Evolutionary conservation across 2,329 filamentous ascomycete genomes (phyloP), one percentile per base, ranked within the genome.

Genomic region (Aureobasidium sp.): DNA sequence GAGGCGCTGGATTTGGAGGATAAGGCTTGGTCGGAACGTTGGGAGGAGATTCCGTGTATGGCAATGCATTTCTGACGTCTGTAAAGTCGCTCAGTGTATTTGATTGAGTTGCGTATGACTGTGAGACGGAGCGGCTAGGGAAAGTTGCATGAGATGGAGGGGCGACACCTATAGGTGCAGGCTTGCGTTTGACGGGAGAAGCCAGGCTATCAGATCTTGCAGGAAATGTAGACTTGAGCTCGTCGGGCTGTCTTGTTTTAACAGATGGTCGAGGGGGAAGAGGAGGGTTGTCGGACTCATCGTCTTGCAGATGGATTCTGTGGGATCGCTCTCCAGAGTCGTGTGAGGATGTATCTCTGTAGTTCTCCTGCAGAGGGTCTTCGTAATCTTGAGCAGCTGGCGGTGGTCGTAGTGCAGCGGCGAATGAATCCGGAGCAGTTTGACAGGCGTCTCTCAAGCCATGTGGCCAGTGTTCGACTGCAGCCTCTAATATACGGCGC

Each of bases 401-500:
- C 1, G 83, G 82, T 1, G 82, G 69, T 58, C 77, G 71, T 27
- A 85, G 71, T 50, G 82, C 79, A 38, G 72, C 69, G 42, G 71
- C 70, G 67, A 85, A 83, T 3, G 72, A 71, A n/a, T 71, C 68
- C 9, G 68, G 69, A 13, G 77, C 74, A 50, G 83, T 74, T 33
- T 75, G 75, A 68, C 83, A 82, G 10, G 78, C 79, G 38, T 80
- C 75, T 18, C 79, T 73, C 11, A 85, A 73, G 10, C 78, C 79
- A 27, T 81, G 69, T 2, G 77, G 71, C 83, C 85, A 83, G 69
- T 79, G 69, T 16, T 81, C 75, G 45, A 87, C 80, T 2, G 84
- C 82, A 42, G 81, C 78, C 50, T 81, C 79, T 20, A 88, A 72
- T 6, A 88, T 78, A 16, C 81, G 79, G 25, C 82, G 78, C 20